These are phyloP conservation scores for Russula ochroleuca DNA, from an alignment of 768 basidiomycete species.

Conservation along the genomic window DNA sequence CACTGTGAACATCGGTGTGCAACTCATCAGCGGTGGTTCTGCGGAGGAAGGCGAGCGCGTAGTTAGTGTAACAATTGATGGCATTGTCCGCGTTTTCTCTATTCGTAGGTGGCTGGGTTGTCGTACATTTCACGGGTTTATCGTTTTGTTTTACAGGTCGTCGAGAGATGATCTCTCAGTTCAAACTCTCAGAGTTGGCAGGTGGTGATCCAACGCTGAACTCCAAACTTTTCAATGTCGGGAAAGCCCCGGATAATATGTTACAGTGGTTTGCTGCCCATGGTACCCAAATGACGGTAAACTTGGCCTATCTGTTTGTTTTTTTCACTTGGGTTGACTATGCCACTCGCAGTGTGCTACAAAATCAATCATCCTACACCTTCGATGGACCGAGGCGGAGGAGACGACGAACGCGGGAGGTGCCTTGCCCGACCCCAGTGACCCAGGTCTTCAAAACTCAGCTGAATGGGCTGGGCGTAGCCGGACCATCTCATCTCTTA, in stretches of 20 bases:
- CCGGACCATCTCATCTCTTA: conserved; percentile 49
- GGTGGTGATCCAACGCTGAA: conserved; percentile 61
- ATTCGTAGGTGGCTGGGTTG: conserved; percentile 56
- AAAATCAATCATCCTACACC: conserved; percentile 77
- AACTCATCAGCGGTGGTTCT: conserved; percentile 57
- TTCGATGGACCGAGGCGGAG: conserved; percentile 81
- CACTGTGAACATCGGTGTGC: conserved; percentile 86
- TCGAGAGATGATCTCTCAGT: conserved; percentile 89
- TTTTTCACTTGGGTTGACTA: not conserved
- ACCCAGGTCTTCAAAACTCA: conserved; percentile 29
- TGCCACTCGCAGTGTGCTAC: conserved; percentile 66
- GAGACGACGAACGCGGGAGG: conserved; percentile 28
- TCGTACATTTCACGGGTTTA: not conserved
- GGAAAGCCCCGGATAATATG: conserved; percentile 81
- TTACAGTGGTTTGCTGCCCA: conserved; percentile 93
- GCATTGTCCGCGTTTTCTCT: conserved; percentile 84
- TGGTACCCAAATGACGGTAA: conserved; percentile 83
- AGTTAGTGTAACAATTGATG: conserved; percentile 90
- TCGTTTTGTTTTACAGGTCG: conserved; percentile 39
- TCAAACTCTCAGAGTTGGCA: conserved; percentile 77
- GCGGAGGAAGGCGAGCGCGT: conserved; percentile 68
- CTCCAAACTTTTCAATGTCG: conserved; percentile 70
- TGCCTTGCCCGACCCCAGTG: conserved; percentile 22
- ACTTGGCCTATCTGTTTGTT: conserved; percentile 29
- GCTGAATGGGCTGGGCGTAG: conserved; percentile 32